Base-by-base conservation (phyloP, 2,329 filamentous ascomycete genomes). In the Cladophialophora chaetospira region DNA sequence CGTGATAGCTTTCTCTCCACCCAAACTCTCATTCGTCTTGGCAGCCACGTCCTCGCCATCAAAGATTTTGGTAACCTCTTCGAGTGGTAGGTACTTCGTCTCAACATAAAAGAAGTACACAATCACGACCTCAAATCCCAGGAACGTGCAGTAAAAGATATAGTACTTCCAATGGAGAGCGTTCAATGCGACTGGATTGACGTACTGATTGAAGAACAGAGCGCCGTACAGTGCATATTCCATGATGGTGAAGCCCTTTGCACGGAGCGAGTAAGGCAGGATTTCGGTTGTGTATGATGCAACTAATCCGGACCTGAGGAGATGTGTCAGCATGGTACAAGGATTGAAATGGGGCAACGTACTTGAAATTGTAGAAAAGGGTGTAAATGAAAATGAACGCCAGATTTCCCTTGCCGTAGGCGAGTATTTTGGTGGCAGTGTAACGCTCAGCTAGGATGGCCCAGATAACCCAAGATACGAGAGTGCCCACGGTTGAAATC, bases 41-140 rank as follows among this genome's bases (percentile, higher is more conserved):
- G 42, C 42, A 5, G 13, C 42, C 19, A 44, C 82, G 33, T 81
- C 75, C 19, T 84, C 80, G 35, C 85, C 87, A 64, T 89, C 86
- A 65, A 89, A 89, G 68, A 88, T 87, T 65, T 82, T 81, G 44
- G 86, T 82, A 60, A 88, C 80, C 68, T 88, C 84, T 68, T 89
- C 86, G 0, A 89, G 26, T 3, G 86, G 88, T 0, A 84, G 84
- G 4, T 86, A 85, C 66, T 83, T 84, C 13, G 87, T 89, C 75
- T 90, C 60, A 11, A 60, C 46, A 51, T 70, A 73, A 58, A 66
- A 71, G 64, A 70, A 71, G 47, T 63, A 74, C n/a, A 73, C 70
- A 26, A 71, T 62, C 5, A 62, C 47, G 2, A 72, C 54, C 28
- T 71, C 69, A 40, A 71, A 55, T 1, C 53, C 57, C 15, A 72